Percentiles rank a stretch among this genome's conserved stretches.
Conservation (phyloP, 2,329 filamentous ascomycete genomes). For the Stromatinia cepivora region DNA sequence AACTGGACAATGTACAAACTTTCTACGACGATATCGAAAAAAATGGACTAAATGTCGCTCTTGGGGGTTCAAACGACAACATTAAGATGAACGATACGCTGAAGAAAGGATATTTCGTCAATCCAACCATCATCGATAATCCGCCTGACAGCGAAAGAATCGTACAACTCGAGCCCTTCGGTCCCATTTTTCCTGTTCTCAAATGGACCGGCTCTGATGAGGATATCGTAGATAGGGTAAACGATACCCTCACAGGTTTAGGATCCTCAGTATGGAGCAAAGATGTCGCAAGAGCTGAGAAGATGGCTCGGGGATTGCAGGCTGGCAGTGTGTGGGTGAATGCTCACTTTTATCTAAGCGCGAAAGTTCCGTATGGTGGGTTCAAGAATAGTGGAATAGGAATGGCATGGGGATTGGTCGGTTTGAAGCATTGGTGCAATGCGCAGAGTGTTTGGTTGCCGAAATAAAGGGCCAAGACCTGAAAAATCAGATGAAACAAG, state of each 20-base stretch:
- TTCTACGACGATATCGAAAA: constrained; percentile 56
- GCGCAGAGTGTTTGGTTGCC: constrained; percentile 20
- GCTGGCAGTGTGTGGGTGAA: constrained; percentile 64
- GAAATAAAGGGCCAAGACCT: neutral
- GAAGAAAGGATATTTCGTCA: constrained; percentile 53
- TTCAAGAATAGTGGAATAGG: constrained; percentile 42
- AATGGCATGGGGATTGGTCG: constrained; percentile 29
- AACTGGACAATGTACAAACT: constrained; percentile 54
- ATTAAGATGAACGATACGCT: neutral
- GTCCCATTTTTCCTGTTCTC: constrained; percentile 33
- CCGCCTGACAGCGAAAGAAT: constrained; percentile 56
- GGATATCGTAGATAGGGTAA: constrained; percentile 58
- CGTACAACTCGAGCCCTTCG: constrained; percentile 61
- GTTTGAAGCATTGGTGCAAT: constrained; percentile 22
- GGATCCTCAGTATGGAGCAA: constrained; percentile 59
- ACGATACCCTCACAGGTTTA: constrained; percentile 52
- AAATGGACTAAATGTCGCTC: constrained; percentile 52
- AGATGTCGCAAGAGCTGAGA: constrained; percentile 51
- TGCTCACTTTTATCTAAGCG: constrained; percentile 49
- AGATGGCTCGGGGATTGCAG: constrained; percentile 55
- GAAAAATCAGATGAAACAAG: too few species aligned
- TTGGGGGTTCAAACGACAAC: constrained; percentile 40
- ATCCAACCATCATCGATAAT: constrained; percentile 58
- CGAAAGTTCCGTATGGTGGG: constrained; percentile 44
- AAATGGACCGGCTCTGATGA: constrained; percentile 36